A percentile compares a stretch with the other conserved stretches of the same genome.
Conservation (phyloP, 345 rosid species). For the Erysimum cheiranthoides region DNA sequence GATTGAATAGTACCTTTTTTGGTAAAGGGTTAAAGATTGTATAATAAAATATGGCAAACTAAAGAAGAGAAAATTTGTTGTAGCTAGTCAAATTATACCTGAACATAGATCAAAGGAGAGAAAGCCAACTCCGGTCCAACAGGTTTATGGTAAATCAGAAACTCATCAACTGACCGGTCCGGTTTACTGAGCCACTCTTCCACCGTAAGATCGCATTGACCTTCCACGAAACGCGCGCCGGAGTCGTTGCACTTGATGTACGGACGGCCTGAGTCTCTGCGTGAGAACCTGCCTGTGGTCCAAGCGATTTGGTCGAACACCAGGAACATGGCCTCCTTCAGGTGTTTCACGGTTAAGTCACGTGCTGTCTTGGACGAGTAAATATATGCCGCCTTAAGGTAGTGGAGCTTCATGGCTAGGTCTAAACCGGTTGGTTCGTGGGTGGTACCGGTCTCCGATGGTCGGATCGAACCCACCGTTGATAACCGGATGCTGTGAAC, state of each 20-base stretch:
- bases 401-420: slow-evolving; percentile 85
- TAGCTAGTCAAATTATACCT: slow-evolving; percentile 49
- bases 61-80: not conserved
- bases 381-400: slow-evolving; percentile 59
- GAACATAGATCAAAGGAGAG: slow-evolving; percentile 65
- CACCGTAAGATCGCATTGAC: slow-evolving; percentile 54
- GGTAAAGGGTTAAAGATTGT: too few relatives aligned
- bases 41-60: slow-evolving; percentile 13
- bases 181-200: slow-evolving; percentile 63
- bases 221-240: slow-evolving; percentile 71
- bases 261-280: slow-evolving; percentile 62
- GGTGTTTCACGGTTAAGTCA: slow-evolving; percentile 46
- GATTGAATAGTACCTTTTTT: too few relatives aligned
- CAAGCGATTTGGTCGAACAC: slow-evolving; percentile 54
- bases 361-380: slow-evolving; percentile 51
- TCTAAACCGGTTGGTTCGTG: slow-evolving; percentile 57
- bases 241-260: slow-evolving; percentile 79
- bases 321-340: slow-evolving; percentile 65
- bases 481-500: slow-evolving; percentile 60
- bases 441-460: slow-evolving; percentile 53
- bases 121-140: slow-evolving; percentile 71
- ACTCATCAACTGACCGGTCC: slow-evolving; percentile 43
- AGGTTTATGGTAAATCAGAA: slow-evolving; percentile 60
- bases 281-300: slow-evolving; percentile 59
- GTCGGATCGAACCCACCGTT: slow-evolving; percentile 59